Evolutionary conservation across 73 alveolate species (phyloP), one percentile per base, ranked within the genome.

Genomic region (Paramecium caudatum): DNA sequence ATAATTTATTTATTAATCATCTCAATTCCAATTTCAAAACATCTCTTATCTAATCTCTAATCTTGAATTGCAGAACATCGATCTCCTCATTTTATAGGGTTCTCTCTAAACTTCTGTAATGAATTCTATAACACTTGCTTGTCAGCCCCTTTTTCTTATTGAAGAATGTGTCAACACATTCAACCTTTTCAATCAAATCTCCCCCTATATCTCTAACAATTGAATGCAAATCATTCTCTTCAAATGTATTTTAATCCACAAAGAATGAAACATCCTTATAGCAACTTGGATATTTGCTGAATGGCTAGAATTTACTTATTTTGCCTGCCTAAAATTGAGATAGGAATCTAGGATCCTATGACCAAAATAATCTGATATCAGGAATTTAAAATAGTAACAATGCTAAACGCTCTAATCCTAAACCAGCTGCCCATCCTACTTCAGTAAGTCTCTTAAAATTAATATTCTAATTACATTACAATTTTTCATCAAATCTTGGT

Each of bases 381-480:
- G 95, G 97, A 50, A 96, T 96, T 32, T 93, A 97, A 74, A 95
- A 96, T 15, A 96, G 90, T 21, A 92, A 94, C 97, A 96, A 91
- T 8, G 98, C 98, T 93, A 97, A 87, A 62, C 99, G 87, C 61
- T 96, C 98, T 37, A 96, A 92, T 37, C 99, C 99, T 9, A 95
- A 82, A 33, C 99, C 99, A 32, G 96, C 96, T 17, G 99, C 99
- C 99, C 99, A 96, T 33, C 97, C 99, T 1, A 88, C 97, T 69
- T 94, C 92, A 55, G 82, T 90, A 12, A 83, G 90, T 82, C 95
- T 95, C 32, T 55, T 16, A n/a, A n/a, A 8, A 55, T 55, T 55
- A 10, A 55, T 5, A 23, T 16, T 27, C 23, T 55, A 55, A 0
- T 27, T 55, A 55, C 80, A 27, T 95, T 95, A 16, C 97, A 91